Percentiles rank a stretch among this genome's conserved stretches.
phyloP scores from a whole-genome alignment of 129 eudicot species.

The Apium graveolens region DNA sequence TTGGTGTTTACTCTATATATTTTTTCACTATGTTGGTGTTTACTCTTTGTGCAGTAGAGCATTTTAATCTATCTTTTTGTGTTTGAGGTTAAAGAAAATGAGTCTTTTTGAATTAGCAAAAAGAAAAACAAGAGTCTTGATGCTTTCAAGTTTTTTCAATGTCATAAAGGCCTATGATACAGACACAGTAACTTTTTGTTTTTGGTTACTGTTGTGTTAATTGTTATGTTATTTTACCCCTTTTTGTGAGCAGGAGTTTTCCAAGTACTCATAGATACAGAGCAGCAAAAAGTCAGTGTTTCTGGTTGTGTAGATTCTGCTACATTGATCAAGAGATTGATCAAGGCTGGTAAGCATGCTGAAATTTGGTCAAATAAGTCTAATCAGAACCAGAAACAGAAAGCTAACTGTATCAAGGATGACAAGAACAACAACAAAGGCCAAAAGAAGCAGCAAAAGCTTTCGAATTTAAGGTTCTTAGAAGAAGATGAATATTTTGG shows the following conservation, averaged over 20 bases:
- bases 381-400: constrained; percentile 41
- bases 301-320: constrained; percentile 60
- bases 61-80: no score
- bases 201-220: background rate
- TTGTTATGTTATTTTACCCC: background rate
- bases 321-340: constrained; percentile 52
- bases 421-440: constrained; percentile 26
- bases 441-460: constrained; percentile 61
- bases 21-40: no score
- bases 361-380: constrained; percentile 57
- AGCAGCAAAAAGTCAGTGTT: constrained; percentile 71
- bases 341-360: constrained; percentile 65
- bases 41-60: no score
- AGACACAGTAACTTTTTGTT: background rate
- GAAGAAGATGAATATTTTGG: constrained; percentile 36
- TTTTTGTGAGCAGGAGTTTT: constrained; percentile 44
- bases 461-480: constrained; percentile 24
- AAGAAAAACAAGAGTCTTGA: no score
- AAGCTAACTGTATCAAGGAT: constrained; percentile 37
- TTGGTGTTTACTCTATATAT: no score
- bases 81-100: background rate
- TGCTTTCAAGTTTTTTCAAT: no score
- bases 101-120: no score
- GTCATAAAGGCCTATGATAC: background rate
- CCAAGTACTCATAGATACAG: constrained; percentile 65